A percentile compares a stretch with the other conserved stretches of the same genome.
Conservation (phyloP, 2,329 filamentous ascomycete species). For the Cercospora sojina region DNA sequence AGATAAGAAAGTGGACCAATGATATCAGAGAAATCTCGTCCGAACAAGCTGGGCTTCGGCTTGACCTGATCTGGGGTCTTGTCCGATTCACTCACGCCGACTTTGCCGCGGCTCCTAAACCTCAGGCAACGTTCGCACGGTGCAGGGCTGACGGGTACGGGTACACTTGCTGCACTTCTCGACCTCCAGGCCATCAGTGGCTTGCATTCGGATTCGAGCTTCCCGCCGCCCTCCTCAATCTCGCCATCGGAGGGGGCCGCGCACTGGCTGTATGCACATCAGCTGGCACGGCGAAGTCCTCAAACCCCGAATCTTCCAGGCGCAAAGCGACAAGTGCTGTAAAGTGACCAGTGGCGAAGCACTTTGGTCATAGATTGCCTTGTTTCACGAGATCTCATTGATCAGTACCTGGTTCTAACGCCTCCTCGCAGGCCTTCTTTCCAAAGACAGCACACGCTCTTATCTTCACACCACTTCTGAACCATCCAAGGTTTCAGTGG, state of each 20-base stretch:
- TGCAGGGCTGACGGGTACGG: neutral
- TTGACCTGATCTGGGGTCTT: neutral
- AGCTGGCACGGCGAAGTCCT: slow-evolving; percentile 1
- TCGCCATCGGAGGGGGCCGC: neutral
- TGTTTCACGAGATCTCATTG: neutral
- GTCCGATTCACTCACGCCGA: neutral
- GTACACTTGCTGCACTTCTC: neutral
- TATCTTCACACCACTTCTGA: slow-evolving; percentile 85
- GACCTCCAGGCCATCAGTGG: neutral
- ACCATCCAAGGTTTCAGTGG: slow-evolving; percentile 57
- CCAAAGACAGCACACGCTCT: slow-evolving; percentile 81
- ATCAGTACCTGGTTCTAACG: slow-evolving; percentile 36
- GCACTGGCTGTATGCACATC: neutral
- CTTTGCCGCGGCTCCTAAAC: neutral
- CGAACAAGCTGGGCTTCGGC: neutral
- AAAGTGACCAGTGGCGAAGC: neutral
- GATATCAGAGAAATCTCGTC: neutral
- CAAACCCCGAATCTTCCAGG: neutral
- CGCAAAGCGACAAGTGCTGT: neutral
- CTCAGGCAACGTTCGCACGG: neutral
- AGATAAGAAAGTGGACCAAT: slow-evolving; percentile 8
- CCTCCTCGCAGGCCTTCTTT: slow-evolving; percentile 51
- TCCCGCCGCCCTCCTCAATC: neutral
- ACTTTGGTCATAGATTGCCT: neutral
- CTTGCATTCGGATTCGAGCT: neutral